phyloP scores from a whole-genome alignment of 805 yeast species.

The Komagataella mondaviorum region DNA sequence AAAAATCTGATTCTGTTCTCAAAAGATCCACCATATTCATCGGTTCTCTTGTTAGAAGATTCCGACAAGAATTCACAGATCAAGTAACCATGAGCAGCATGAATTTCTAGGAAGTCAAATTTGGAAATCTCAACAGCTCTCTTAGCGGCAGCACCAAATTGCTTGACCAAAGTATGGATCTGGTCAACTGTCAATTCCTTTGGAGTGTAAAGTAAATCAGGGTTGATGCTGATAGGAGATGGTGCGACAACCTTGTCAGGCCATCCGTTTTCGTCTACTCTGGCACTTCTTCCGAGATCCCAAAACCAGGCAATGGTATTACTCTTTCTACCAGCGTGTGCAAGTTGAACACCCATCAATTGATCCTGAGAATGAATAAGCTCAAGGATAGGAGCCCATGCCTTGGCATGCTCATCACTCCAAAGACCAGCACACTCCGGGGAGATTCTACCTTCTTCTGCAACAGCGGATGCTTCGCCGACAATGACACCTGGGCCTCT shows the following conservation, averaged over 20 bases:
- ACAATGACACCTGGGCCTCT: constrained; percentile 37
- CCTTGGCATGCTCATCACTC: constrained; percentile 32
- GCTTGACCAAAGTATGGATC: constrained; percentile 21
- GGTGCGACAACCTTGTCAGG: constrained; percentile 17
- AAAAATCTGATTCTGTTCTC: constrained; percentile 15
- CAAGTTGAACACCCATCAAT: constrained; percentile 37
- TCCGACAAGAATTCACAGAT: constrained; percentile 12
- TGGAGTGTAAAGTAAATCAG: constrained; percentile 14
- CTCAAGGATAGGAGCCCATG: constrained; percentile 25
- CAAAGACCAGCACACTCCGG: constrained; percentile 28
- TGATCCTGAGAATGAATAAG: constrained; percentile 30
- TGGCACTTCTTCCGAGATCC: too few relatives aligned
- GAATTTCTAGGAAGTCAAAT: constrained; percentile 16
- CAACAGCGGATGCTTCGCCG: constrained; percentile 24
- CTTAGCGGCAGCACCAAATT: constrained; percentile 8
- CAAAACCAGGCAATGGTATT: too few relatives aligned
- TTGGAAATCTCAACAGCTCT: constrained; percentile 13
- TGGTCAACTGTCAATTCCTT: constrained; percentile 29
- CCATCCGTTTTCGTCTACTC: constrained; percentile 22
- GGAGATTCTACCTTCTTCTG: constrained; percentile 9
- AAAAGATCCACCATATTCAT: constrained; percentile 17
- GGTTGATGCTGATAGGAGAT: too few relatives aligned
- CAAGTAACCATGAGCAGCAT: constrained; percentile 17
- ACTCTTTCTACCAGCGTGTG: constrained; percentile 39
- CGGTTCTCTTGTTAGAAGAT: constrained; percentile 13